Base-by-base conservation (phyloP, 2,329 filamentous ascomycete genomes). In the Xylaria sp. region DNA sequence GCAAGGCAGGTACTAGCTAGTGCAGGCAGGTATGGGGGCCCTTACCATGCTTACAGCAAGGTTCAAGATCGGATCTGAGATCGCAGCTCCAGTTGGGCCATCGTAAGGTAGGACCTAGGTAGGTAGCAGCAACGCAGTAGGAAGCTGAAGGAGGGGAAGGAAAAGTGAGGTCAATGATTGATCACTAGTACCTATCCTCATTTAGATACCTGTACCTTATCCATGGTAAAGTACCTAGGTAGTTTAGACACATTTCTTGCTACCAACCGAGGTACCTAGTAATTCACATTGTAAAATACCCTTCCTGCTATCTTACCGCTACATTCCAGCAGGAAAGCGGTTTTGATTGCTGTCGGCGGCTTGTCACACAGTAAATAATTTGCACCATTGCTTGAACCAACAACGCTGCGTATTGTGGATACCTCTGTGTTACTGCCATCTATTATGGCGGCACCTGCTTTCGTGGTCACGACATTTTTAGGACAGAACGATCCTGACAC, bases 61-160 rank as follows among this genome's bases (percentile, higher is more conserved):
- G 34, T 37, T 37, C 18, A n/a, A 23, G 37, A 31, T 56, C 31
- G 31, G 52, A 56, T 56, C 52, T 56, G 23, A 18, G 52, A 56
- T 56, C 52, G 37, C 10, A 28, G 39, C 39, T 56, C 31, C 6
- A 39, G 52, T 39, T 39, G 9, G 52, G n/a, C 13, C 20, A n/a
- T 39, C 52, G 12, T 37, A 55, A 28, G 13, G 31, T 7, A 6
- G n/a, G n/a, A n/a, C n/a, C n/a, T n/a, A n/a, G 13, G 23, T 25
- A 2, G 3, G 23, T 3, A 54, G 28, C 28, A n/a, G 52, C 18
- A 55, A 20, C 5, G 31, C 18, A 39, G 52, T 39, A 9, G 41
- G 41, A 46, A n/a, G 41, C 41, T 46, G 41, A 13, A 25, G 46
- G 9, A 12, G 20, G 8, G 46, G 4, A 13, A 50, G 20, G 4